Base-by-base conservation (phyloP, 176 grass and related monocot species). In the Eragrostis nindensis region DNA sequence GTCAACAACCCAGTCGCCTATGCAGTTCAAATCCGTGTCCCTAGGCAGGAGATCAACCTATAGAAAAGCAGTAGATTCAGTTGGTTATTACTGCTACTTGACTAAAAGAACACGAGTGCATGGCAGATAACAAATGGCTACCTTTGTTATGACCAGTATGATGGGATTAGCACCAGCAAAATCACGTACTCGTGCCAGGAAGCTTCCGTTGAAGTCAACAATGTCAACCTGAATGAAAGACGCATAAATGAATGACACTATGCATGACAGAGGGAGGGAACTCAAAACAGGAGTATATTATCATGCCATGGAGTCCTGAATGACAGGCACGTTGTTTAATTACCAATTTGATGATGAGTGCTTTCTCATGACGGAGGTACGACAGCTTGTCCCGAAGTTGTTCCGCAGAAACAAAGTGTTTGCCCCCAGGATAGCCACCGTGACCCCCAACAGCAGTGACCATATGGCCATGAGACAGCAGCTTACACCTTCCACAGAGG, bases 201-300 rank as follows among this genome's bases (percentile, higher is more conserved):
- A 98, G 50, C 92, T 98, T 11, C 92, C 95, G 55, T 91, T 95
- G 86, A 98, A 98, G 93, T 98, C 95, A 49, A 98, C 88, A 62
- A 98, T 95, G 82, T 98, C 95, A 42, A 98, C 92, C 95, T 98
- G 76, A 67, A 92, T 2, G 66, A 0, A 3, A 21, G n/a, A 1
- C n/a, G n/a, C n/a, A n/a, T n/a, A n/a, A n/a, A n/a, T n/a, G n/a
- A n/a, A n/a, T n/a, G n/a, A n/a, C n/a, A n/a, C n/a, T n/a, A n/a
- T n/a, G n/a, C n/a, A n/a, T n/a, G n/a, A n/a, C n/a, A n/a, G n/a
- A n/a, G n/a, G n/a, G n/a, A n/a, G n/a, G n/a, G n/a, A n/a, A n/a
- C n/a, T n/a, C n/a, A n/a, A n/a, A n/a, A n/a, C n/a, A n/a, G n/a
- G n/a, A n/a, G n/a, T n/a, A n/a, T n/a, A n/a, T n/a, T n/a, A n/a